Evolutionary conservation across 2,329 filamentous ascomycete genomes (phyloP), one percentile per base, ranked within the genome.

Genomic region (Scedosporium minutisporum): DNA sequence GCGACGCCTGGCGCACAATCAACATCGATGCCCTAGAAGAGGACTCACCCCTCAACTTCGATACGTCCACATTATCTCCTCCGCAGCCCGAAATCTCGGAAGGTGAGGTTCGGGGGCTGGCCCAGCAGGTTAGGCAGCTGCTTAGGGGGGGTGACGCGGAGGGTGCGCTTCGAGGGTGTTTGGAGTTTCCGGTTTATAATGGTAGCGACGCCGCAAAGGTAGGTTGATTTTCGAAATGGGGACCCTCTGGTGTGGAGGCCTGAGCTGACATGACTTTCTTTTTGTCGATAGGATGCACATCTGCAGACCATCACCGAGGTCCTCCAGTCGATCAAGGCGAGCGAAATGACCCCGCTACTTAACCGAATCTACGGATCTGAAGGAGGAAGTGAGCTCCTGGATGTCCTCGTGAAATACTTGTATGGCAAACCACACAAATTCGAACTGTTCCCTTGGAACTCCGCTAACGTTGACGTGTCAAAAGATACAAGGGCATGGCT

Each of bases 381-480:
- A 60, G 90, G 90, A 65, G 95, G 95, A 29, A 86, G 85, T 65
- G 95, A 97, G 76, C 83, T 90, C 65, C 79, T 96, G 68, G 95
- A 99, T 75, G 91, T 93, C 60, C 79, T 99, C 74, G 96, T 96
- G 90, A 99, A 99, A 80, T 99, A 97, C 77, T 81, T 97, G 87
- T 97, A 85, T 71, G 89, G 4, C 81, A 38, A 48, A 27, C 42
- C 42, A 48, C 23, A 58, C n/a, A 18, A 46, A 21, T 16, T 18
- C 33, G 6, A 3, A 33, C 48, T 7, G 5, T 14, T 12, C 4
- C 16, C n/a, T 25, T 23, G 51, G 18, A 33, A 16, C 12, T 23
- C 3, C n/a, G 14, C n/a, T 44, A 16, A 25, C 33, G 41, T 44
- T 38, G 23, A 18, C n/a, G 5, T 51, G 18, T 46, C 33, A 61